Evolutionary conservation across 768 basidiomycete species (phyloP), one percentile per base, ranked within the genome.

Genomic region (Cyathus striatus): DNA sequence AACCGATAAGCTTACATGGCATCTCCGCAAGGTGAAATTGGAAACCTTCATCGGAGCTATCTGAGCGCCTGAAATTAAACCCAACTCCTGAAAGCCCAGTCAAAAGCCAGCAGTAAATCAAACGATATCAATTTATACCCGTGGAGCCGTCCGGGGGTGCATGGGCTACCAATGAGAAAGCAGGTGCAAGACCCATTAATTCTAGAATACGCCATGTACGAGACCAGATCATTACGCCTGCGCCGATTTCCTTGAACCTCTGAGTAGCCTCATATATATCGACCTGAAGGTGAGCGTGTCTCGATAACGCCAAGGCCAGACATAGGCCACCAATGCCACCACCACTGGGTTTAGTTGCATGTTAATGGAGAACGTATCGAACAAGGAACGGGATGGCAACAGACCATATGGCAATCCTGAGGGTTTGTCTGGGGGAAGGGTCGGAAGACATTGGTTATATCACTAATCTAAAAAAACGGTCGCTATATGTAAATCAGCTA

Each of bases 211-310:
- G 58, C 69, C 71, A 72, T 6, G 73, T 73, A 27, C 72, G 58
- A 6, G 54, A 53, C 75, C 73, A 75, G 4, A 76, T 64, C 59
- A 56, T 68, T 34, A 59, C 74, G 34, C 55, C 76, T 3, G 76
- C 76, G 5, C 75, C 74, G 23, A 76, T 73, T 47, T 78, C 75
- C 38, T 60, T 68, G 55, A 76, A 73, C 17, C 62, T 62, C 3
- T 55, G 63, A 1, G 74, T 64, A 3, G 72, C 64, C 57, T 78
- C 77, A 46, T 77, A 78, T 3, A 78, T 46, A 44, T 70, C 59
- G 12, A 72, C 59, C 43, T 65, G 57, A 16, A 73, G 52, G 49
- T 65, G 48, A 3, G 56, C 32, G 6, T 64, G 58, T 16, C 59
- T 58, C 0, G 73, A 68, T 13, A 78, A 64, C 0, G 64, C 55